These are phyloP conservation scores for Parsonsia alboflavescens DNA, from an alignment of 257 asterid genomes.

Conservation along the genomic window DNA sequence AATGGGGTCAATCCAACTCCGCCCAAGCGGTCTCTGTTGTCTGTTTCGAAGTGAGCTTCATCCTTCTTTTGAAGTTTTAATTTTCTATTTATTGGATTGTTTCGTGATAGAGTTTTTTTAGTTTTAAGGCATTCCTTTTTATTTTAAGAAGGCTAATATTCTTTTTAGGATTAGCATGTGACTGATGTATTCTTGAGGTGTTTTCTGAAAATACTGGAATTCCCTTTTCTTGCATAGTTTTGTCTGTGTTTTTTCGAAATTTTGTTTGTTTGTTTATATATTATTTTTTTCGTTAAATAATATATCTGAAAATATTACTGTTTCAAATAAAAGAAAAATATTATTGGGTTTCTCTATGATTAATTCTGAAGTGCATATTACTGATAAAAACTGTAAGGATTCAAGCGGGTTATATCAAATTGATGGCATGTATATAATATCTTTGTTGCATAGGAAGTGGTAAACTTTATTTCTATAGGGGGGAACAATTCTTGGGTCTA, in stretches of 20 bases:
- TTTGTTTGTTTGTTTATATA: background rate
- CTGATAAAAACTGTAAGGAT: background rate
- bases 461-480: background rate
- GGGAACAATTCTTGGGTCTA: background rate
- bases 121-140: background rate
- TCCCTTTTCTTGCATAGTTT: background rate
- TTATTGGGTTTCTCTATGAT: background rate
- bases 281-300: background rate
- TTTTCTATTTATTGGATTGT: background rate
- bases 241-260: background rate
- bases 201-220: background rate
- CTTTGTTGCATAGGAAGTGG: background rate
- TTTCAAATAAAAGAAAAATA: background rate
- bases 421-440: background rate
- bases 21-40: constrained; percentile 47
- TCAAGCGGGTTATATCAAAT: background rate
- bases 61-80: background rate
- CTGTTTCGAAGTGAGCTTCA: constrained; percentile 42
- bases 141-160: background rate
- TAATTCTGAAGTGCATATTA: background rate
- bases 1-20: constrained; percentile 32
- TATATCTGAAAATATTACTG: background rate
- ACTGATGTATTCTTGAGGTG: background rate
- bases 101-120: background rate
- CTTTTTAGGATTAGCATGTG: background rate